A percentile compares a stretch with the other conserved stretches of the same genome.
Conservation (phyloP, 106 monocot genomes). For the Dendrobium officinale region DNA sequence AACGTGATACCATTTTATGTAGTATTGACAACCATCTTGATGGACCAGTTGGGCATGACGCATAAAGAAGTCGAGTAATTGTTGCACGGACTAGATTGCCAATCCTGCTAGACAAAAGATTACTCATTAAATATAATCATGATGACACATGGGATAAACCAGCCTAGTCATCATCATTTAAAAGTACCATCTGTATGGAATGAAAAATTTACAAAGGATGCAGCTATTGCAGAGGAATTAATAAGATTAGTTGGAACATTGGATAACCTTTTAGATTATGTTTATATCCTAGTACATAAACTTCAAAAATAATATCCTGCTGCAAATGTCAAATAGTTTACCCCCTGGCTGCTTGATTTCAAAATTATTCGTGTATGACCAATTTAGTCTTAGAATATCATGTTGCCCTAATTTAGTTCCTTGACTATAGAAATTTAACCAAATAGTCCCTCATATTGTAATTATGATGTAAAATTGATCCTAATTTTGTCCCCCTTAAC, state of each 20-base stretch:
- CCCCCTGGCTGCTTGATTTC: background rate
- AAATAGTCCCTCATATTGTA: too few relatives aligned
- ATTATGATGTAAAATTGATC: too few relatives aligned
- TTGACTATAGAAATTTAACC: too few relatives aligned
- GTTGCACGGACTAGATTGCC: conserved; percentile 71
- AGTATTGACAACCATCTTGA: conserved; percentile 82
- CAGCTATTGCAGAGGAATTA: background rate
- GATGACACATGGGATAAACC: background rate
- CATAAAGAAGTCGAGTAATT: conserved; percentile 66
- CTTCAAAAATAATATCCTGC: background rate
- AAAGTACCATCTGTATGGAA: background rate
- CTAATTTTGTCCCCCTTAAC: too few relatives aligned
- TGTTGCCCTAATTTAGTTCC: too few relatives aligned
- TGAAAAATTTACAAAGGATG: background rate
- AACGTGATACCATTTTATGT: conserved; percentile 50
- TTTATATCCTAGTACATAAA: background rate
- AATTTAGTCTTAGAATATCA: too few relatives aligned
- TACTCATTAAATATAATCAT: background rate
- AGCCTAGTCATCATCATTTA: background rate
- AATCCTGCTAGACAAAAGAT: conserved; percentile 50
- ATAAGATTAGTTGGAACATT: background rate
- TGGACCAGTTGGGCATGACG: conserved; percentile 77
- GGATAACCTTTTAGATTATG: background rate
- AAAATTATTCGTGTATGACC: too few relatives aligned
- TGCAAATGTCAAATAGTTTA: background rate